A percentile compares a stretch with the other conserved stretches of the same genome.
Evolutionary conservation across 129 eudicot species (phyloP).

Genomic region (Glebionis coronaria): DNA sequence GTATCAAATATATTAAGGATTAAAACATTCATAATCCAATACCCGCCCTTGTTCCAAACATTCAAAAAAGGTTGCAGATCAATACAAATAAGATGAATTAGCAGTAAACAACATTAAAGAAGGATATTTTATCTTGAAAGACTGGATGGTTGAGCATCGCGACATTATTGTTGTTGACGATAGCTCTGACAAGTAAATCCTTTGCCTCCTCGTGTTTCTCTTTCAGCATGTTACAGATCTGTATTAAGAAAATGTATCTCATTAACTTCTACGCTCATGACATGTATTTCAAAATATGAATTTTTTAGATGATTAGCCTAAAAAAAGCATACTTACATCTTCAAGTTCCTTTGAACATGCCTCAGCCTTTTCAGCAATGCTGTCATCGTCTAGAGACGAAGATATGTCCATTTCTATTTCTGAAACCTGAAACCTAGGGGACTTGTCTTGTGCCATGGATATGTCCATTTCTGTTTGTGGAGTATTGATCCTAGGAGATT

Average conservation of each 20-base stretch:
- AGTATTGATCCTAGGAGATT: slow-evolving; percentile 27
- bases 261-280: slow-evolving; percentile 5
- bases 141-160: slow-evolving; percentile 79
- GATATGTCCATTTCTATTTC: slow-evolving; percentile 33
- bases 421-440: slow-evolving; percentile 30
- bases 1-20: slow-evolving; percentile 54
- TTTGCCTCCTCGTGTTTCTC: slow-evolving; percentile 95
- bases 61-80: not conserved
- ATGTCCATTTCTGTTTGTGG: slow-evolving; percentile 35
- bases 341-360: slow-evolving; percentile 82
- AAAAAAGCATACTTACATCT: slow-evolving; percentile 51
- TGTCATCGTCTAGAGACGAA: slow-evolving; percentile 39
- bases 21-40: slow-evolving; percentile 6
- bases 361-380: slow-evolving; percentile 62
- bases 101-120: not conserved
- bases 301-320: not conserved
- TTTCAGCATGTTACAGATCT: slow-evolving; percentile 82
- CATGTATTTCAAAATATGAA: not conserved
- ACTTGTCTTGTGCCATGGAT: slow-evolving; percentile 27
- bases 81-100: not conserved
- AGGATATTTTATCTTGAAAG: slow-evolving; percentile 84
- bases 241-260: slow-evolving; percentile 26
- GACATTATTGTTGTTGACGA: slow-evolving; percentile 80
- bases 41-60: not conserved
- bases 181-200: slow-evolving; percentile 74